Percentiles rank a stretch among this genome's conserved stretches.
Conservation (phyloP, 2,329 filamentous ascomycete species). For the Apiospora koreana region DNA sequence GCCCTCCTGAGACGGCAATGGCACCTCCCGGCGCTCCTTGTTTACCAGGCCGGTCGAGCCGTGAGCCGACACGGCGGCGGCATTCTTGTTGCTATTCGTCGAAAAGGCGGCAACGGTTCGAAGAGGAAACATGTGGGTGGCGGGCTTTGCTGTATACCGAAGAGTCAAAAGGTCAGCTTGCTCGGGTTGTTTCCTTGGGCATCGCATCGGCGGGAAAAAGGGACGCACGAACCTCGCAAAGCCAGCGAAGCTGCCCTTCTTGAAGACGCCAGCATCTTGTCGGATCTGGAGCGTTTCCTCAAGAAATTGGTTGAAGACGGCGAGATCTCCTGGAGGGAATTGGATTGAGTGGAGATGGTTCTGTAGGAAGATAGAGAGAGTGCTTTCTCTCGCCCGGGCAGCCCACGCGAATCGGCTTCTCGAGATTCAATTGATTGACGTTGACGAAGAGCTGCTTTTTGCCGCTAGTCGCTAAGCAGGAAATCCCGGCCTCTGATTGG, state of each 20-base stretch:
- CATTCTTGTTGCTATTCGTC: constrained; percentile 64
- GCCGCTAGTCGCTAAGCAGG: constrained; percentile 18
- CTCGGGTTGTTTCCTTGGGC: not conserved
- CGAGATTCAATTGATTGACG: constrained; percentile 16
- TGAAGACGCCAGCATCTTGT: constrained; percentile 42
- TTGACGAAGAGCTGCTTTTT: constrained; percentile 21
- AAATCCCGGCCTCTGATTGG: constrained; percentile 18
- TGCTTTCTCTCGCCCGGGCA: constrained; percentile 9
- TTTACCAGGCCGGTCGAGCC: constrained; percentile 56
- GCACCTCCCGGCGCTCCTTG: constrained; percentile 68
- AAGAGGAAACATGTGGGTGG: constrained; percentile 60
- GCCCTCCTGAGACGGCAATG: constrained; percentile 74
- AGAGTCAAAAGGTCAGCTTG: not conserved
- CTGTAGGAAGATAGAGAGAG: not conserved
- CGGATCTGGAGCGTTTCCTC: not conserved
- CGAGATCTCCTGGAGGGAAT: constrained; percentile 5
- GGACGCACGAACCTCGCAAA: constrained; percentile 38
- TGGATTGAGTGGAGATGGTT: constrained; percentile 13
- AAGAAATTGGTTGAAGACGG: constrained; percentile 10
- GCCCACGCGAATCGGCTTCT: not conserved
- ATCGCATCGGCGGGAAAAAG: not conserved
- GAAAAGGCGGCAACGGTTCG: constrained; percentile 66
- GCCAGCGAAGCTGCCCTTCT: constrained; percentile 43
- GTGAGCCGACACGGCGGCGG: constrained; percentile 56
- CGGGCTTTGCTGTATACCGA: constrained; percentile 61